A percentile compares a stretch with the other conserved stretches of the same genome.
These are phyloP conservation scores for Citropsis articulata DNA, from an alignment of 345 rosid genomes.

Conservation along the genomic window DNA sequence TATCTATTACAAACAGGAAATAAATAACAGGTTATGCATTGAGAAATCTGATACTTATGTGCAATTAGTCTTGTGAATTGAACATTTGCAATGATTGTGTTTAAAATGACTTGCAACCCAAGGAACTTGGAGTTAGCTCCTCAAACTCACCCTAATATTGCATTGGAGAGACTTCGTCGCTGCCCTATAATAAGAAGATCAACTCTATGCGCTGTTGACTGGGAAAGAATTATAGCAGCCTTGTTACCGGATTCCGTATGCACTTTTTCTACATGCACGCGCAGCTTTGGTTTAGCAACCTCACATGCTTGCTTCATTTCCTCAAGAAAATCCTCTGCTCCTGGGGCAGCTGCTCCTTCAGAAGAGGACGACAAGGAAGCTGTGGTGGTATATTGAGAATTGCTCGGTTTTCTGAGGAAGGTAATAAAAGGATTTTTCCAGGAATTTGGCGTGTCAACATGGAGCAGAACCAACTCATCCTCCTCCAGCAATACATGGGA, in stretches of 20 bases:
- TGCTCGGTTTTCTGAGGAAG: slow-evolving; percentile 33
- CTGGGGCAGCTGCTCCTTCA: slow-evolving; percentile 25
- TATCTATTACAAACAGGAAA: slow-evolving; percentile 22
- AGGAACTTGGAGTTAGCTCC: neutral
- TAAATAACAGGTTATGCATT: neutral
- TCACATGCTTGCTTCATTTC: slow-evolving; percentile 65
- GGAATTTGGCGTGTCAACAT: slow-evolving; percentile 42
- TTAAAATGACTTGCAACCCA: neutral
- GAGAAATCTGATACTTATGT: neutral
- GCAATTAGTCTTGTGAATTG: neutral
- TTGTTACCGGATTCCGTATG: slow-evolving; percentile 49
- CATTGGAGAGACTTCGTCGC: slow-evolving; percentile 58
- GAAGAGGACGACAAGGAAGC: slow-evolving; percentile 4
- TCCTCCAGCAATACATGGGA: slow-evolving; percentile 62
- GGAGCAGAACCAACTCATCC: slow-evolving; percentile 64
- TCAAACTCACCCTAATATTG: slow-evolving; percentile 57
- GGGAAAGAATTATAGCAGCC: slow-evolving; percentile 53
- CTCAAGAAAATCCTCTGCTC: slow-evolving; percentile 54
- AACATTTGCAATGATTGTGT: neutral
- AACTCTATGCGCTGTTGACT: slow-evolving; percentile 41
- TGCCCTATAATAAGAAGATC: slow-evolving; percentile 77
- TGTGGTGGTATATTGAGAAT: neutral
- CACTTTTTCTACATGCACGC: slow-evolving; percentile 36
- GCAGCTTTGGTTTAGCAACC: slow-evolving; percentile 55
- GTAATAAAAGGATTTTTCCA: slow-evolving; percentile 60